A percentile compares a stretch with the other conserved stretches of the same genome.
These are phyloP conservation scores for Pleurotus eryngii DNA, from an alignment of 768 basidiomycete genomes.

Conservation along the genomic window DNA sequence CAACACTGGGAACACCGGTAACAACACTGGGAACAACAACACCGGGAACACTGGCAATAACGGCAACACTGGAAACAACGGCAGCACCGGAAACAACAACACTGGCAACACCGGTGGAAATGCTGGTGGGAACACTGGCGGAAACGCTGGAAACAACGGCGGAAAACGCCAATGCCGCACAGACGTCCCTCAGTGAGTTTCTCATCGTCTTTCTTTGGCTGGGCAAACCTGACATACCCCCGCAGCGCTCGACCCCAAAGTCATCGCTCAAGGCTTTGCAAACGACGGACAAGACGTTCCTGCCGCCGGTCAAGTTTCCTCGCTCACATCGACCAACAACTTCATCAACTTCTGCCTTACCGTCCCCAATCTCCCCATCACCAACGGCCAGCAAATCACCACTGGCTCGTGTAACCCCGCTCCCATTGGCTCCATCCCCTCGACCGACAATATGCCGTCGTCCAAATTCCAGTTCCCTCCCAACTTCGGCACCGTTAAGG, in stretches of 20 bases:
- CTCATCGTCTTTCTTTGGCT: not conserved
- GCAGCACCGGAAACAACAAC: constrained; percentile 8
- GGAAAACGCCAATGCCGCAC: constrained; percentile 17
- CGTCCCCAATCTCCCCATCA: constrained; percentile 42
- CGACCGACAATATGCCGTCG: constrained; percentile 41
- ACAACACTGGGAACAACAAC: constrained; percentile 12
- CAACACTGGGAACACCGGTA: constrained; percentile 10
- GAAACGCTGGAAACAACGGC: constrained; percentile 2
- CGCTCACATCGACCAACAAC: constrained; percentile 57
- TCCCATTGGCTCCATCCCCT: constrained; percentile 46
- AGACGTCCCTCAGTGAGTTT: constrained; percentile 34
- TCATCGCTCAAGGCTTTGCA: constrained; percentile 38
- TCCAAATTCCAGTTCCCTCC: constrained; percentile 41
- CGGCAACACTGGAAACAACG: constrained; percentile 9
- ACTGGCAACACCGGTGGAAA: constrained; percentile 5
- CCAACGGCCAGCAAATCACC: constrained; percentile 45
- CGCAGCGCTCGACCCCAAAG: constrained; percentile 35
- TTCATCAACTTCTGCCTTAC: constrained; percentile 58
- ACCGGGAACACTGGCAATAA: constrained; percentile 3
- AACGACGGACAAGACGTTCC: constrained; percentile 42
- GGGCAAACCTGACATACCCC: not conserved
- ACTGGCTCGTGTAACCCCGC: constrained; percentile 53
- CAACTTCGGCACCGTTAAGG: constrained; percentile 37
- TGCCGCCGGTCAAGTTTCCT: constrained; percentile 43
- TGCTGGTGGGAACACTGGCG: constrained; percentile 7